Evolutionary conservation across 129 eudicot species (phyloP), one percentile per base, ranked within the genome.

Genomic region (Lonicera japonica): DNA sequence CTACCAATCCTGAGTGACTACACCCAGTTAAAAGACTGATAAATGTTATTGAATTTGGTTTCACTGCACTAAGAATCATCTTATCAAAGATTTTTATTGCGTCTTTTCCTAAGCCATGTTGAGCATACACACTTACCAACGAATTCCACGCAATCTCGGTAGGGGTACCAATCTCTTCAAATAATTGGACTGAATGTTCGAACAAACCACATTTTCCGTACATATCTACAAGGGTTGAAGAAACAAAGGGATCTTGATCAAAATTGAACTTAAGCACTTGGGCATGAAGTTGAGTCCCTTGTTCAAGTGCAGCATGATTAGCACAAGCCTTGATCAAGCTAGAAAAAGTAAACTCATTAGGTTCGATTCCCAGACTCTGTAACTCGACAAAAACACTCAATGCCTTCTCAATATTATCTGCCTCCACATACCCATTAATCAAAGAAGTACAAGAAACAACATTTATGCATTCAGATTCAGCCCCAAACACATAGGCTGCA

Each of bases 141-240:
- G 82, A 80, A 73, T 76, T 80, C 76, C 73, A 76, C 40, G 77
- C 67, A 61, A 60, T 58, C 56, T 68, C 79, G 20, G 54, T 65
- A 16, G 71, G 54, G 39, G 34, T 55, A 63, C 0, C 23, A 57
- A 72, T 76, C 34, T 39, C 59, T 8, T 73, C 63, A 19, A 80
- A 76, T 2, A 65, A 67, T 61, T 65, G 74, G 19, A 64, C 41
- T 1, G 79, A 76, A 39, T 72, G 52, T 43, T 76, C 82, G 65
- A 73, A 61, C 54, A 76, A 68, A 29, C 86, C 82, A 56, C 82
- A 80, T 73, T 80, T 80, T 38, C 86, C 86, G 12, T 80, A 80
- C 82, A 80, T 72, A 25, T 74, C 79, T 56, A 80, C 71, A 56
- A 80, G 58, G 24, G 58, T 48, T 5, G 82, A 76, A 12, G 78